A percentile compares a stretch with the other conserved stretches of the same genome.
These are phyloP conservation scores for Tarenaya hassleriana DNA, from an alignment of 345 rosid species.

Conservation along the genomic window DNA sequence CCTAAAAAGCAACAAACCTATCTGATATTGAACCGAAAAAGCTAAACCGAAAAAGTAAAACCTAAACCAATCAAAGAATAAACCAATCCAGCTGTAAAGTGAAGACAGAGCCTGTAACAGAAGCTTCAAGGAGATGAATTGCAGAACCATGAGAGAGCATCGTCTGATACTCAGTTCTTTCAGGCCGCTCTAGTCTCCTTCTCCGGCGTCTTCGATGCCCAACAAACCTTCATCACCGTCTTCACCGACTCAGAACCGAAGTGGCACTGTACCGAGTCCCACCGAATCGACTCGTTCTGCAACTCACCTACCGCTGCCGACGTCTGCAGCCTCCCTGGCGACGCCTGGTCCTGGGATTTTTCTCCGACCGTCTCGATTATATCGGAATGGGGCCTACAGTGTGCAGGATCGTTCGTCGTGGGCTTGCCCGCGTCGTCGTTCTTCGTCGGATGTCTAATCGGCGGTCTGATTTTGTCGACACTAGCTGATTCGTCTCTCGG, in stretches of 20 bases:
- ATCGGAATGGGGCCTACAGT: slow-evolving; percentile 52
- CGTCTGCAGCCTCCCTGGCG: slow-evolving; percentile 35
- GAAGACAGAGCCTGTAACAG: too few species aligned
- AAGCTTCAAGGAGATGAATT: too few species aligned
- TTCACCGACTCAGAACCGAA: slow-evolving; percentile 50
- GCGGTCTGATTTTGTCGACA: slow-evolving; percentile 43
- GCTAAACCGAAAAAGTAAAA: too few species aligned
- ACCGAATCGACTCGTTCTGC: slow-evolving; percentile 12
- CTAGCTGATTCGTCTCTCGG: slow-evolving; percentile 55
- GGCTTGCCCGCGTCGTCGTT: slow-evolving; percentile 59
- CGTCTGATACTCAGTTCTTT: slow-evolving; percentile 40
- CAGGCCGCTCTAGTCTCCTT: slow-evolving; percentile 51
- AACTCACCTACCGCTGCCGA: slow-evolving; percentile 23
- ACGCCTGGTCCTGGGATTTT: slow-evolving; percentile 48
- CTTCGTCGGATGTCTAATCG: slow-evolving; percentile 51
- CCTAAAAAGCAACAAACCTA: too few species aligned
- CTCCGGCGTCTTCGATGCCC: slow-evolving; percentile 52
- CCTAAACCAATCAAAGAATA: too few species aligned
- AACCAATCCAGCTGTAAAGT: too few species aligned
- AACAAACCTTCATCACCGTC: slow-evolving; percentile 55
- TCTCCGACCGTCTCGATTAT: slow-evolving; percentile 32
- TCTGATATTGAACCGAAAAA: too few species aligned
- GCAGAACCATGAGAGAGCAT: too few species aligned
- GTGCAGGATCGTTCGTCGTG: slow-evolving; percentile 36
- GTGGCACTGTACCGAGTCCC: slow-evolving; percentile 40